These are phyloP conservation scores for Agaricus sinodeliciosus DNA, from an alignment of 768 basidiomycete genomes.

Conservation along the genomic window DNA sequence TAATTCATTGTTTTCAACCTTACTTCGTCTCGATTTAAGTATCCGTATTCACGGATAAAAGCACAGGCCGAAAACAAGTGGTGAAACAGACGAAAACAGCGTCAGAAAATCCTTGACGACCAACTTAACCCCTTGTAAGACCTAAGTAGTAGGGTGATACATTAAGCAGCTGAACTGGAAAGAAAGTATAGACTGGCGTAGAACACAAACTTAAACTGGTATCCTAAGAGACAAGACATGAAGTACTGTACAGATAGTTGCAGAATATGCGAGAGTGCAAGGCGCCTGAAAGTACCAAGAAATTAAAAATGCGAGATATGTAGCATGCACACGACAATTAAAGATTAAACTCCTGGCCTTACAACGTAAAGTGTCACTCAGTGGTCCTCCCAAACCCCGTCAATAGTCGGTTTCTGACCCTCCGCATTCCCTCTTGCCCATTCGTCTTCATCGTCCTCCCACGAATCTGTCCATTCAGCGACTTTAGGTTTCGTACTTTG, in stretches of 20 bases:
- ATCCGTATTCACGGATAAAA: no score
- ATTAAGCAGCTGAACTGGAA: no score
- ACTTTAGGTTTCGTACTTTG: constrained; percentile 5
- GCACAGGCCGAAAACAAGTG: no score
- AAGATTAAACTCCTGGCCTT: neutral
- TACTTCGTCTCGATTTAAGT: no score
- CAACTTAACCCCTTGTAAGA: no score
- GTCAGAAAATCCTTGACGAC: no score
- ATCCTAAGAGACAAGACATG: neutral
- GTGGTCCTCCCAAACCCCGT: constrained; percentile 1
- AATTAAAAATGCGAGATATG: neutral
- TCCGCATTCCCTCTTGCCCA: constrained; percentile 35
- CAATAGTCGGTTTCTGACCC: constrained; percentile 27
- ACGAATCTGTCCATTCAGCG: constrained; percentile 42
- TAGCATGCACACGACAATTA: neutral
- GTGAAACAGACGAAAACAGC: no score
- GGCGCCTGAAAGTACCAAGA: neutral
- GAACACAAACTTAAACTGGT: neutral
- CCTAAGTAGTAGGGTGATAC: no score
- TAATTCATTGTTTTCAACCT: no score
- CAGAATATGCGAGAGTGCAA: neutral
- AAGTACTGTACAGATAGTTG: neutral
- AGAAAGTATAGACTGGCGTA: no score
- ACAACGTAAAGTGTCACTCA: no score
- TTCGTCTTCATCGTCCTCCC: constrained; percentile 46